phyloP scores from a whole-genome alignment of 2,329 filamentous ascomycete genomes.

The Trichoderma hamatum region DNA sequence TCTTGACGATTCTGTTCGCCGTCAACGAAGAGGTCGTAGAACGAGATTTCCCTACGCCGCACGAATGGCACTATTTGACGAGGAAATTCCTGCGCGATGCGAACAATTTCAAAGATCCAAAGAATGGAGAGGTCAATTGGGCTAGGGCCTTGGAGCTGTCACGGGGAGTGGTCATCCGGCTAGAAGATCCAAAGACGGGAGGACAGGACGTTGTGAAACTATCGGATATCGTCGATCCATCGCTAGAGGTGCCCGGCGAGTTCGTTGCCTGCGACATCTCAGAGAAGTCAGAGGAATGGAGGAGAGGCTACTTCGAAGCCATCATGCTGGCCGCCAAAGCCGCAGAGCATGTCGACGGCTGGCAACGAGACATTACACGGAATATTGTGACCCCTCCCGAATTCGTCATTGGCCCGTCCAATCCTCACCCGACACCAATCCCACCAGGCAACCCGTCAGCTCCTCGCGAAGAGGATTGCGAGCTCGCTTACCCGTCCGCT shows the following conservation, averaged over 20 bases:
- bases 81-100: conserved; percentile 69
- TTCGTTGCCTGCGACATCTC: conserved; percentile 68
- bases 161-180: conserved; percentile 60
- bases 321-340: conserved; percentile 76
- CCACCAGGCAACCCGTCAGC: conserved; percentile 64
- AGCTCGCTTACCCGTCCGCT: conserved; percentile 67
- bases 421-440: conserved; percentile 75
- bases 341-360: conserved; percentile 80
- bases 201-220: conserved; percentile 66
- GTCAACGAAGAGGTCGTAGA: conserved; percentile 76
- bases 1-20: conserved; percentile 64
- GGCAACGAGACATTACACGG: conserved; percentile 69
- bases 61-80: conserved; percentile 76
- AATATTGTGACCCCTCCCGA: conserved; percentile 70
- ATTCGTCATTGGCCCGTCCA: conserved; percentile 79
- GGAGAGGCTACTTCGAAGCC: conserved; percentile 80
- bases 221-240: conserved; percentile 62
- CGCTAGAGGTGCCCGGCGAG: conserved; percentile 69
- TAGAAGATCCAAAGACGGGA: conserved; percentile 71
- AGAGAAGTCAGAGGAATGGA: conserved; percentile 79
- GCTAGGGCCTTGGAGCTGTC: conserved; percentile 64
- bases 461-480: conserved; percentile 76
- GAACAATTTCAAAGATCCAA: conserved; percentile 59
- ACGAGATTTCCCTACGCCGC: conserved; percentile 75
- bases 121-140: conserved; percentile 65